These are phyloP conservation scores for Scheffersomyces titani DNA, from an alignment of 1,139 yeast species.

Conservation along the genomic window DNA sequence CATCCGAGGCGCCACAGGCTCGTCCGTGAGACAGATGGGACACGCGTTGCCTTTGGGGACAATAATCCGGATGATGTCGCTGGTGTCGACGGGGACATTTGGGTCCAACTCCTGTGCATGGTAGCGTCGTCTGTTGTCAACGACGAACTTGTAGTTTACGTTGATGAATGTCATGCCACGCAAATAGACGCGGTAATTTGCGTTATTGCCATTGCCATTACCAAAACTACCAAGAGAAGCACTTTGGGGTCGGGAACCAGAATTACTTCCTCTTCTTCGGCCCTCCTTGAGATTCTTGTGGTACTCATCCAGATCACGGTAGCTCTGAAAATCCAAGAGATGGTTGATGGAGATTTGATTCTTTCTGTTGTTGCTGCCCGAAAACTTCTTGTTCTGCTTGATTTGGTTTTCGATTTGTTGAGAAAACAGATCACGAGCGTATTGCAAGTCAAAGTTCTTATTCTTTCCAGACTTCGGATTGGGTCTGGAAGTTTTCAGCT, in stretches of 20 bases:
- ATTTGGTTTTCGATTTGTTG: neutral
- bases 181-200: slow-evolving; percentile 34
- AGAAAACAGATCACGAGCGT: neutral
- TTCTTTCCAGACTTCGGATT: neutral
- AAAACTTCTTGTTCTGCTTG: slow-evolving; percentile 1
- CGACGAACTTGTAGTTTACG: slow-evolving; percentile 81
- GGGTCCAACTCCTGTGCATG: slow-evolving; percentile 66
- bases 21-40: slow-evolving; percentile 87
- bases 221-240: neutral
- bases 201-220: slow-evolving; percentile 5
- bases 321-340: slow-evolving; percentile 61
- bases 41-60: slow-evolving; percentile 78
- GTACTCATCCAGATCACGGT: slow-evolving; percentile 50
- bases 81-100: slow-evolving; percentile 66
- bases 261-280: slow-evolving; percentile 17
- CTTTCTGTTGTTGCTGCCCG: slow-evolving; percentile 35
- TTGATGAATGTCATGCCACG: slow-evolving; percentile 79
- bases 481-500: neutral
- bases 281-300: slow-evolving; percentile 19
- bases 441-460: neutral
- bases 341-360: slow-evolving; percentile 66
- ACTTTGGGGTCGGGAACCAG: neutral
- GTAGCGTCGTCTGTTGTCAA: slow-evolving; percentile 62
- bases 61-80: slow-evolving; percentile 67
- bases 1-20: slow-evolving; percentile 92